Percentiles rank a stretch among this genome's conserved stretches.
Evolutionary conservation across 1,139 yeast genomes (phyloP).

Genomic region (Sugiyamaella japonica): DNA sequence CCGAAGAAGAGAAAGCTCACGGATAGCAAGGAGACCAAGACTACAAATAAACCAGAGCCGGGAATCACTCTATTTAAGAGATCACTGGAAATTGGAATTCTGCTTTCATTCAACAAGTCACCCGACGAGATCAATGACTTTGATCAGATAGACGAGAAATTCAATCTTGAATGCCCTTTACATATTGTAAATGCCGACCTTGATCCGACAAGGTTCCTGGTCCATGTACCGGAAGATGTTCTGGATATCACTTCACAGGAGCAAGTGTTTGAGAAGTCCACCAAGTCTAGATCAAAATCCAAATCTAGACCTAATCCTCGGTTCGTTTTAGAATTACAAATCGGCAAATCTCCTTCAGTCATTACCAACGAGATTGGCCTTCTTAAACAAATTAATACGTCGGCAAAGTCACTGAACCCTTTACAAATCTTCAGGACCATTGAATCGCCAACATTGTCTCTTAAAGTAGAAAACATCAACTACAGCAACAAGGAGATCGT

Average conservation of each 20-base stretch:
- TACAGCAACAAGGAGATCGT: neutral
- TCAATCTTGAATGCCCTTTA: constrained; percentile 3
- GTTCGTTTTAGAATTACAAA: constrained; percentile 15
- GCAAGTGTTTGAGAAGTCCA: too few species aligned
- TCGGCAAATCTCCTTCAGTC: constrained; percentile 10
- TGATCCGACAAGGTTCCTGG: constrained; percentile 16
- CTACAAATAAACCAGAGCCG: constrained; percentile 1
- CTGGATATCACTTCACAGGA: neutral
- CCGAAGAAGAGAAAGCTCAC: constrained; percentile 5
- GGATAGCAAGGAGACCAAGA: neutral
- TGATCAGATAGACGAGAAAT: neutral
- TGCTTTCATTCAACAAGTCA: constrained; percentile 10
- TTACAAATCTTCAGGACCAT: constrained; percentile 7
- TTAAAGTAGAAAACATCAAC: constrained; percentile 9
- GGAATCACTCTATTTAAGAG: constrained; percentile 17
- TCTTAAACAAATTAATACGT: constrained; percentile 7
- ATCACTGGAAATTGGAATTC: constrained; percentile 16
- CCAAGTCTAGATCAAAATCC: neutral
- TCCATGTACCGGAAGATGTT: constrained; percentile 2
- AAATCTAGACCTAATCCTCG: neutral
- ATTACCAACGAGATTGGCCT: constrained; percentile 12
- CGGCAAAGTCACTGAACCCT: constrained; percentile 5
- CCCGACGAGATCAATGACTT: neutral
- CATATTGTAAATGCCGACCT: neutral
- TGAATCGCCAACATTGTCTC: constrained; percentile 7